A percentile compares a stretch with the other conserved stretches of the same genome.
These are phyloP conservation scores for Ceratocystis huliohia DNA, from an alignment of 2,329 filamentous ascomycete species.

Conservation along the genomic window DNA sequence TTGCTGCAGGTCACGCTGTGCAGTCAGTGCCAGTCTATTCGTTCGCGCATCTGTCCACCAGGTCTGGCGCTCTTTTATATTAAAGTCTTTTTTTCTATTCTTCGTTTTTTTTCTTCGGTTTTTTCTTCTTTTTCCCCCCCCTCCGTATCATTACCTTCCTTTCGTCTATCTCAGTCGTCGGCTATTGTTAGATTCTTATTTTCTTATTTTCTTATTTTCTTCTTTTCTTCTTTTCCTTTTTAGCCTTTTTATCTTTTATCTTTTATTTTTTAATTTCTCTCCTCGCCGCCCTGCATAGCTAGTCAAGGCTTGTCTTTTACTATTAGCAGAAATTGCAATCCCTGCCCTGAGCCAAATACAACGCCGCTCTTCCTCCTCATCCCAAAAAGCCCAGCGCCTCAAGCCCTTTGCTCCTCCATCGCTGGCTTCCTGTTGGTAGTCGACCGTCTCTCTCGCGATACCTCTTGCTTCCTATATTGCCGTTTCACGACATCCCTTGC, in stretches of 20 bases:
- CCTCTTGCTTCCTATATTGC: not conserved
- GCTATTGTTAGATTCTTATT: conserved; percentile 7
- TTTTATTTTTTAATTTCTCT: conserved; percentile 1
- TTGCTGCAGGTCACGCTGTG: not conserved
- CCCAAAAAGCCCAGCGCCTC: not conserved
- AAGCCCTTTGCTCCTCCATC: not conserved
- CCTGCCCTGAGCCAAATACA: not conserved
- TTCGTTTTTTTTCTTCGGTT: not conserved
- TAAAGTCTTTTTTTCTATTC: not conserved
- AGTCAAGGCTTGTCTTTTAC: not conserved
- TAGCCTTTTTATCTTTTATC: not conserved
- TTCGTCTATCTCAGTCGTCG: not conserved
- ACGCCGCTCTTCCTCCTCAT: not conserved
- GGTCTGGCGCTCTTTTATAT: not conserved
- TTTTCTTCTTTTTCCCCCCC: not conserved
- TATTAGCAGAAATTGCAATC: conserved; percentile 1
- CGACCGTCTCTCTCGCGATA: not conserved
- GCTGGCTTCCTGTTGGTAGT: not conserved
- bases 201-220: not conserved
- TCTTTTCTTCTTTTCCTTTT: not conserved
- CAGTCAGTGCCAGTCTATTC: not conserved
- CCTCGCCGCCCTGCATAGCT: not conserved
- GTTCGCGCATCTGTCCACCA: not conserved
- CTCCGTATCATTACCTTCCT: not conserved
- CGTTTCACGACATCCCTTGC: not conserved